Percentiles rank a stretch among this genome's conserved stretches.
phyloP scores from a whole-genome alignment of 2,329 filamentous ascomycete genomes.

The Calonectria honghensis region DNA sequence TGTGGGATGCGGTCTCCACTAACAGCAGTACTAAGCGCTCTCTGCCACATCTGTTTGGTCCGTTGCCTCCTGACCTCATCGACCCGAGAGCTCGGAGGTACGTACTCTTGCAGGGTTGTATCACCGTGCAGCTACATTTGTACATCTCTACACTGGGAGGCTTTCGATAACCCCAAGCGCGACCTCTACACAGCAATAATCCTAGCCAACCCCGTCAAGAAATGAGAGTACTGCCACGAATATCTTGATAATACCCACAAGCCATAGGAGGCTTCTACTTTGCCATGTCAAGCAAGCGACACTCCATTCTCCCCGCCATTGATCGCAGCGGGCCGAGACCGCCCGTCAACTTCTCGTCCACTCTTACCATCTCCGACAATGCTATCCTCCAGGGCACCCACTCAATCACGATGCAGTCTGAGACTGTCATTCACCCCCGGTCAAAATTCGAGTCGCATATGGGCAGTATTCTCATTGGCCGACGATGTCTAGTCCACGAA shows the following conservation, averaged over 20 bases:
- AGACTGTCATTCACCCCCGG: conserved; percentile 91
- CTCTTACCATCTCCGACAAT: conserved; percentile 77
- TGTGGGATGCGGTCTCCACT: conserved; percentile 37
- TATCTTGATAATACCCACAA: conserved; percentile 32
- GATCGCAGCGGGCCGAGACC: conserved; percentile 74
- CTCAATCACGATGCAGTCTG: conserved; percentile 85
- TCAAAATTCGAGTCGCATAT: conserved; percentile 85
- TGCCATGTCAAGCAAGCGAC: conserved; percentile 69
- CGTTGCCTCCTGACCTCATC: conserved; percentile 52
- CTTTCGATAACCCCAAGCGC: conserved; percentile 32
- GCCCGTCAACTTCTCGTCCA: conserved; percentile 77
- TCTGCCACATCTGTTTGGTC: conserved; percentile 38
- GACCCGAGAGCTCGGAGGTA: conserved; percentile 42
- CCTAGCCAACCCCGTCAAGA: conserved; percentile 21
- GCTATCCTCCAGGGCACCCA: conserved; percentile 81
- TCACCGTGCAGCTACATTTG: conserved; percentile 10
- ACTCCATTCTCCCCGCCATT: conserved; percentile 73
- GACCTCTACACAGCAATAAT: conserved; percentile 12
- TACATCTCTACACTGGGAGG: conserved; percentile 43
- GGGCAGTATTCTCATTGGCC: conserved; percentile 87
- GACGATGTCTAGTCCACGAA: conserved; percentile 89
- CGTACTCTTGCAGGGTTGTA: conserved; percentile 5
- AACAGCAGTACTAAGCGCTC: conserved; percentile 49
- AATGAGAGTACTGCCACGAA: conserved; percentile 39
- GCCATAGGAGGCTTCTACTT: background rate